Conservation (phyloP, 768 basidiomycete species). For the Amanita subjunquillea region DNA sequence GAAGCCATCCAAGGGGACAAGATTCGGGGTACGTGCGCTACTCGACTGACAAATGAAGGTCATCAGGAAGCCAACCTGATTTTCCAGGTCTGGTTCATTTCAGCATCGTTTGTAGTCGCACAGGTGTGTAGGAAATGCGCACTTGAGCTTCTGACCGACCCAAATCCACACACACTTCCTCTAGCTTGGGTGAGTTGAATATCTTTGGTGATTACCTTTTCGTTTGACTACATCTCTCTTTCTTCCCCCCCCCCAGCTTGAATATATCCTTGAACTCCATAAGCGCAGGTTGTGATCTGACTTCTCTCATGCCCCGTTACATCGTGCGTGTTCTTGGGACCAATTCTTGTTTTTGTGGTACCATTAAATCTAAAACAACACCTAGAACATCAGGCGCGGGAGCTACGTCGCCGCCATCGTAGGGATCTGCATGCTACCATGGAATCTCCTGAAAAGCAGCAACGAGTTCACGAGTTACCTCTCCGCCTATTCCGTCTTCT, state of each 20-base stretch:
- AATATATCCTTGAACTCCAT: slow-evolving; percentile 80
- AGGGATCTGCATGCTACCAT: slow-evolving; percentile 66
- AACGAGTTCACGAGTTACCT: slow-evolving; percentile 75
- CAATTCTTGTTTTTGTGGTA: not conserved
- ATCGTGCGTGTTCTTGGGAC: slow-evolving; percentile 34
- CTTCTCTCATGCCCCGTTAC: slow-evolving; percentile 66
- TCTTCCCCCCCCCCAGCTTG: slow-evolving; percentile 30
- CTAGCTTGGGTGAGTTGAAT: slow-evolving; percentile 4
- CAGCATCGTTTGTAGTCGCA: slow-evolving; percentile 65
- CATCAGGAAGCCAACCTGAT: slow-evolving; percentile 11
- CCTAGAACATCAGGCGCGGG: slow-evolving; percentile 70
- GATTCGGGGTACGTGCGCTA: slow-evolving; percentile 42
- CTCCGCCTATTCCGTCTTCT: slow-evolving; percentile 72
- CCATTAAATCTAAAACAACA: too few species aligned
- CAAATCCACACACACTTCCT: too few species aligned
- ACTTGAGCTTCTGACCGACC: not conserved
- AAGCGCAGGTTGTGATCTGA: slow-evolving; percentile 76
- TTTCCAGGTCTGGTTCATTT: slow-evolving; percentile 65
- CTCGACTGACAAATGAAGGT: not conserved
- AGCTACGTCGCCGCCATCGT: slow-evolving; percentile 73
- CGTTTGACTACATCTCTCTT: not conserved
- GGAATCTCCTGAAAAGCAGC: slow-evolving; percentile 66
- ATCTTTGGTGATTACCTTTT: not conserved
- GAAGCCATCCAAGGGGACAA: slow-evolving; percentile 47
- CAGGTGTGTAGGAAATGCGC: slow-evolving; percentile 30